Evolutionary conservation across 495 filamentous ascomycete genomes (phyloP).

Genomic region (Cercophora samala): DNA sequence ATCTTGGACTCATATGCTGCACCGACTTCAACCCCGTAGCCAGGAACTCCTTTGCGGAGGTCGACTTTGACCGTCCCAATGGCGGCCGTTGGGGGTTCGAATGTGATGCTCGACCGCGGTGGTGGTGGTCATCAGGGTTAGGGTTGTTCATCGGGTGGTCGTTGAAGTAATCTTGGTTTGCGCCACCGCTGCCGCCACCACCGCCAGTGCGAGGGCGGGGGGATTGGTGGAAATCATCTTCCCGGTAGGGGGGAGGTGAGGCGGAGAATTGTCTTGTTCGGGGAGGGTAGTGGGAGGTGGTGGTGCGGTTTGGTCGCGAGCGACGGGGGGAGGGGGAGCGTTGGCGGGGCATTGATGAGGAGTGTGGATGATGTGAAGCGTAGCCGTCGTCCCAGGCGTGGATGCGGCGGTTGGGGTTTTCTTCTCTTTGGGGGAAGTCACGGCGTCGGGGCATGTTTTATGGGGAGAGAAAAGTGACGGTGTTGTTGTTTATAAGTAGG

Average conservation of each 20-base stretch:
- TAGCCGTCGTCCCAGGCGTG: constrained; percentile 30
- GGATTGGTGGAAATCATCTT: not conserved
- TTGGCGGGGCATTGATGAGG: constrained; percentile 4
- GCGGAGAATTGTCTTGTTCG: not conserved
- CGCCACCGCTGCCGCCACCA: not conserved
- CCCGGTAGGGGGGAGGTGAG: constrained; percentile 7
- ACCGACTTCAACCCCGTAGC: constrained; percentile 4
- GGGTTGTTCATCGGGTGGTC: not conserved
- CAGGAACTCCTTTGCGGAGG: constrained; percentile 8
- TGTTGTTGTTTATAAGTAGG: not conserved
- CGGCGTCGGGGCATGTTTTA: not conserved
- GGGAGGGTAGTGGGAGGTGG: constrained; percentile 4
- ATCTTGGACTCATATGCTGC: constrained; percentile 20
- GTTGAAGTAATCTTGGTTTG: constrained; percentile 1
- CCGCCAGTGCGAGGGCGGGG: not conserved
- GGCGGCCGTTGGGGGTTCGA: constrained; percentile 13
- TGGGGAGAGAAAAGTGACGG: not conserved
- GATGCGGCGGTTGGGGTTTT: constrained; percentile 25
- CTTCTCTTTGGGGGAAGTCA: constrained; percentile 8
- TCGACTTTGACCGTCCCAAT: constrained; percentile 23
- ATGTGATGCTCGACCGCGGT: not conserved
- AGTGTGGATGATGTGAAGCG: constrained; percentile 16
- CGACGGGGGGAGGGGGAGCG: constrained; percentile 10
- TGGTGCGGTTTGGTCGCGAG: not conserved
- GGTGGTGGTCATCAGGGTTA: constrained; percentile 1